phyloP scores from a whole-genome alignment of 495 filamentous ascomycete species.

The Neurospora tetrasperma region DNA sequence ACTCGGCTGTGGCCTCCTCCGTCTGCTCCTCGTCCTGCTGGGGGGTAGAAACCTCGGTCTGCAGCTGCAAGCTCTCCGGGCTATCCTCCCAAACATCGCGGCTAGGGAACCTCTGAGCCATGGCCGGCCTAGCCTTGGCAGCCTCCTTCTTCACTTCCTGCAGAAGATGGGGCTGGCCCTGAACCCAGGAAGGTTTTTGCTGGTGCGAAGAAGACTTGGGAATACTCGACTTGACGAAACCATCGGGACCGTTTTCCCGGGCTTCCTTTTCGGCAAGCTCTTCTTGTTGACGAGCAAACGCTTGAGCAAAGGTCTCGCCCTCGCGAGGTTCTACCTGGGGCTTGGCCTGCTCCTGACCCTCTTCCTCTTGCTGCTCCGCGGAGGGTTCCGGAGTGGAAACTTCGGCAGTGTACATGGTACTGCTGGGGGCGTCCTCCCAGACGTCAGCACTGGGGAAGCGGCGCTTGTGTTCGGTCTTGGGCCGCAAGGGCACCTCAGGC shows the following conservation, averaged over 20 bases:
- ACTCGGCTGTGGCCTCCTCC: not conserved
- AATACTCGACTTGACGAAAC: conserved; percentile 25
- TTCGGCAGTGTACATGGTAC: conserved; percentile 69
- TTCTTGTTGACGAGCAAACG: conserved; percentile 44
- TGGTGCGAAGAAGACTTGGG: conserved; percentile 28
- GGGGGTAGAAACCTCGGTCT: conserved; percentile 64
- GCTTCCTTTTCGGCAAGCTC: conserved; percentile 43
- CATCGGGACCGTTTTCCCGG: conserved; percentile 23
- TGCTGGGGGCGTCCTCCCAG: conserved; percentile 94
- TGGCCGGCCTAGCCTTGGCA: conserved; percentile 23
- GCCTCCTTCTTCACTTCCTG: conserved; percentile 27
- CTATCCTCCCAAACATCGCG: conserved; percentile 95
- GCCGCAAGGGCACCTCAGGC: conserved; percentile 32
- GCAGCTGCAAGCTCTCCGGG: conserved; percentile 69
- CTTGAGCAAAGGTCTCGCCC: conserved; percentile 40
- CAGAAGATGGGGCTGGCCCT: conserved; percentile 32
- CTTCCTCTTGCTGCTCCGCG: conserved; percentile 45
- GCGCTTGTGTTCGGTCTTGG: conserved; percentile 53
- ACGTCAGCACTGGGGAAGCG: conserved; percentile 90
- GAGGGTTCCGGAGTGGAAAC: conserved; percentile 69
- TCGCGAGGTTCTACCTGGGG: conserved; percentile 21
- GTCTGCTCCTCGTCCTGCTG: conserved; percentile 37
- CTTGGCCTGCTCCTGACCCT: conserved; percentile 24
- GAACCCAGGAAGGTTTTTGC: conserved; percentile 36
- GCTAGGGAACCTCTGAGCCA: conserved; percentile 78